These are phyloP conservation scores for Nothophaeocryptopus gaeumannii DNA, from an alignment of 2,329 filamentous ascomycete genomes.

Conservation along the genomic window DNA sequence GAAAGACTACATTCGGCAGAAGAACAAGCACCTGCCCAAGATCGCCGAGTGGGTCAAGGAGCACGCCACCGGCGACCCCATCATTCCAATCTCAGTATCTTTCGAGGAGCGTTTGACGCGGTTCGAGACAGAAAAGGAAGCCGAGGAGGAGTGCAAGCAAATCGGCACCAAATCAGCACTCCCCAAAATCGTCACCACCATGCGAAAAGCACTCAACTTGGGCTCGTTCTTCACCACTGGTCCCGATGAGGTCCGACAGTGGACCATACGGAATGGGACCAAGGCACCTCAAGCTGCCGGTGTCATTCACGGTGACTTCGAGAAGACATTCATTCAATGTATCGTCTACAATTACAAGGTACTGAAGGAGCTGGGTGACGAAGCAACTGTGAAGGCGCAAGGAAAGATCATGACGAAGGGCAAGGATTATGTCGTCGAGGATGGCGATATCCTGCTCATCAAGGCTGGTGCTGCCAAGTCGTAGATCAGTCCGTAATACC, in stretches of 20 bases:
- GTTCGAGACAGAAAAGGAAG: slow-evolving; percentile 74
- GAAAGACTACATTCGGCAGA: slow-evolving; percentile 95
- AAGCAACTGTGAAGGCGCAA: slow-evolving; percentile 83
- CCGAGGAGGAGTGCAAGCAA: slow-evolving; percentile 81
- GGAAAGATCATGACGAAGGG: slow-evolving; percentile 98
- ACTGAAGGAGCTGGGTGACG: slow-evolving; percentile 83
- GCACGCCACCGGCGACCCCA: slow-evolving; percentile 79
- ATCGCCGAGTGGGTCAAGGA: slow-evolving; percentile 94
- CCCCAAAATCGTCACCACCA: slow-evolving; percentile 86
- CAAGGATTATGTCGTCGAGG: slow-evolving; percentile 90
- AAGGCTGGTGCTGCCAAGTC: slow-evolving; percentile 80
- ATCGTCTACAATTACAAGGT: slow-evolving; percentile 86
- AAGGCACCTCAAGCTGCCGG: slow-evolving; percentile 97
- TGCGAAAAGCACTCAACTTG: slow-evolving; percentile 88
- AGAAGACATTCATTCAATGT: slow-evolving; percentile 98
- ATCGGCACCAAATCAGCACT: slow-evolving; percentile 82
- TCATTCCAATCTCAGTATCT: slow-evolving; percentile 88
- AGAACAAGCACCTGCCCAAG: slow-evolving; percentile 97
- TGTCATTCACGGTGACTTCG: slow-evolving; percentile 97
- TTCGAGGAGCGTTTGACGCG: slow-evolving; percentile 89
- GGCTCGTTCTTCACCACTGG: slow-evolving; percentile 97
- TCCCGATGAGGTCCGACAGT: slow-evolving; percentile 93
- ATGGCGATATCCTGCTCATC: slow-evolving; percentile 80
- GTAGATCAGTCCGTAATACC: slow-evolving; percentile 17
- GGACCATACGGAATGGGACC: slow-evolving; percentile 92